These are phyloP conservation scores for Mycena citricolor DNA, from an alignment of 1,284 basidiomycete genomes.

Conservation along the genomic window DNA sequence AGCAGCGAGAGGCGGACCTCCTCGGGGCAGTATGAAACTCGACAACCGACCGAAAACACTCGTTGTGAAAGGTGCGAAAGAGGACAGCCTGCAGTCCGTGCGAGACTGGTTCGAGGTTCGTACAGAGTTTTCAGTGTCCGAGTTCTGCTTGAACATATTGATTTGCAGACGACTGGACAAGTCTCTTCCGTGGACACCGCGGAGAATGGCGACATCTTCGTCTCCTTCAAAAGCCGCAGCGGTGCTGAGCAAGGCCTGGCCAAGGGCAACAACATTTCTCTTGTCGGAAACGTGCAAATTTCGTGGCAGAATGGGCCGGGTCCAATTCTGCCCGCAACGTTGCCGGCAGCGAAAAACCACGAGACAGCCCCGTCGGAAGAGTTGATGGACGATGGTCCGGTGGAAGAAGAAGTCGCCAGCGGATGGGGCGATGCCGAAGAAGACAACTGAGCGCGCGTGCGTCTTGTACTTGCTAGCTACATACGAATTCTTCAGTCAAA, in stretches of 20 bases:
- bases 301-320: slow-evolving; percentile 54
- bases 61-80: slow-evolving; percentile 66
- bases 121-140: slow-evolving; percentile 7
- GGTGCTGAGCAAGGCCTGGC: slow-evolving; percentile 78
- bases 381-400: slow-evolving; percentile 18
- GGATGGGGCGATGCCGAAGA: slow-evolving; percentile 67
- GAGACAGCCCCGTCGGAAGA: slow-evolving; percentile 5
- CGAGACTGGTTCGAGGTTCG: slow-evolving; percentile 83
- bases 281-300: slow-evolving; percentile 62
- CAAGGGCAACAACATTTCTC: slow-evolving; percentile 64
- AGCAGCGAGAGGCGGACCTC: slow-evolving; percentile 58
- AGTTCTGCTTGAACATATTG: slow-evolving; percentile 14
- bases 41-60: slow-evolving; percentile 89
- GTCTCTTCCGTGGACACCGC: slow-evolving; percentile 58
- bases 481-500: no score
- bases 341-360: slow-evolving; percentile 19
- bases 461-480: not conserved
- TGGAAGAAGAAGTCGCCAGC: slow-evolving; percentile 58
- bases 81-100: slow-evolving; percentile 58
- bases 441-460: slow-evolving; percentile 66
- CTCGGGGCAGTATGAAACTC: slow-evolving; percentile 76
- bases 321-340: slow-evolving; percentile 6
- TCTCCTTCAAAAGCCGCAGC: slow-evolving; percentile 64
- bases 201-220: slow-evolving; percentile 57
- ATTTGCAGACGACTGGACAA: slow-evolving; percentile 58